phyloP scores from a whole-genome alignment of 352 stramenopile species.

The Stramenopiles sp. region DNA sequence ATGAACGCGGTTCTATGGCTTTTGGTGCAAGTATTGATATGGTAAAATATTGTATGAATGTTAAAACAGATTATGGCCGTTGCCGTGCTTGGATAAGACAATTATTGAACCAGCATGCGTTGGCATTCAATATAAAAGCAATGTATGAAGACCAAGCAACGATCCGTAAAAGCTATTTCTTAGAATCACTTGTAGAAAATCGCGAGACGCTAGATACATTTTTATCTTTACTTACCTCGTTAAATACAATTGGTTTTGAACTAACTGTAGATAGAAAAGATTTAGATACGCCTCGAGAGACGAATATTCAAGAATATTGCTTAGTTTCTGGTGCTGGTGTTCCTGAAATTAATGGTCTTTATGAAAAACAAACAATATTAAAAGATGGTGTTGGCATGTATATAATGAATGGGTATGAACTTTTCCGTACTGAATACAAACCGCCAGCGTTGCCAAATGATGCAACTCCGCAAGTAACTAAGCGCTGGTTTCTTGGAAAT shows the following conservation, averaged over 20 bases:
- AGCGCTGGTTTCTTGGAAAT: conserved; percentile 6
- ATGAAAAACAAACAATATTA: not conserved
- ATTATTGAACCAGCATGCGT: not conserved
- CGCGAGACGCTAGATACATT: not conserved
- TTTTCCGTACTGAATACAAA: not conserved
- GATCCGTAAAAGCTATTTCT: not conserved
- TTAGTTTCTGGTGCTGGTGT: not conserved
- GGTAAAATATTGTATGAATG: conserved; percentile 8
- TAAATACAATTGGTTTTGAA: conserved; percentile 2
- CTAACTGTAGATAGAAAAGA: not conserved
- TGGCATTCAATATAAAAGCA: not conserved
- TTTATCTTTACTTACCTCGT: not conserved
- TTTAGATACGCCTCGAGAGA: not conserved
- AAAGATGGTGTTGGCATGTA: not conserved
- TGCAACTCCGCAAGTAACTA: not conserved
- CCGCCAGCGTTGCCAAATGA: not conserved
- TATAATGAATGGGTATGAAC: not conserved
- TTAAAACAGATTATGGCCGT: conserved; percentile 1
- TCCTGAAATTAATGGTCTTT: not conserved
- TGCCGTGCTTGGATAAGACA: not conserved
- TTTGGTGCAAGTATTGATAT: conserved; percentile 7
- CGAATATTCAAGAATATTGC: not conserved
- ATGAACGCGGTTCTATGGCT: not conserved
- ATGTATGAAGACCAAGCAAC: not conserved
- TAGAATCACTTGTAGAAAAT: conserved; percentile 1